Conservation (phyloP, 2,329 filamentous ascomycete genomes). For the Pseudogymnoascus pannorum region DNA sequence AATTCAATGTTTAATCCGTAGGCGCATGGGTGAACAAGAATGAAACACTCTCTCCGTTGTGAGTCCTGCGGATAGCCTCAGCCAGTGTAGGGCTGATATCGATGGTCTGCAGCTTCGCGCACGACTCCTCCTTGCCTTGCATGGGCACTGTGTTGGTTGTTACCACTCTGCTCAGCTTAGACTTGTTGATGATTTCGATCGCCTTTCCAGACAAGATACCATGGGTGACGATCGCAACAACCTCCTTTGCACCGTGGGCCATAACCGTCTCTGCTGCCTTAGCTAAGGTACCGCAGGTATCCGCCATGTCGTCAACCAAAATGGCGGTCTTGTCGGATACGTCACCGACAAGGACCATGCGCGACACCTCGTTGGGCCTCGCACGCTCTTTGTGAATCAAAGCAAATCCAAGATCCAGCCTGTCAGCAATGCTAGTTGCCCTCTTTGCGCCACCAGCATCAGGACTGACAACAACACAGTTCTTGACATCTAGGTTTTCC, state of each 20-base stretch:
- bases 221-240: constrained; percentile 92
- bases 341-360: constrained; percentile 94
- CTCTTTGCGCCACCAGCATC: constrained; percentile 93
- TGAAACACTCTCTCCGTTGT: constrained; percentile 60
- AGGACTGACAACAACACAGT: constrained; percentile 89
- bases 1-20: constrained; percentile 30
- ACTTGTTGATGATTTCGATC: constrained; percentile 71
- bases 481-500: constrained; percentile 71
- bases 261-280: constrained; percentile 89
- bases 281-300: constrained; percentile 81
- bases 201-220: constrained; percentile 85
- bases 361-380: constrained; percentile 81
- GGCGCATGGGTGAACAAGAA: constrained; percentile 64
- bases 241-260: constrained; percentile 76
- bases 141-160: constrained; percentile 86
- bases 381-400: constrained; percentile 96
- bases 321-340: constrained; percentile 89
- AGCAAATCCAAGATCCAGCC: constrained; percentile 82
- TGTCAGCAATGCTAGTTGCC: constrained; percentile 89
- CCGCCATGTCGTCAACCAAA: constrained; percentile 95
- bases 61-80: constrained; percentile 62
- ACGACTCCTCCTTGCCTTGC: constrained; percentile 70
- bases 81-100: constrained; percentile 80
- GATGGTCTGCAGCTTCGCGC: constrained; percentile 78
- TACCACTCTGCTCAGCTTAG: constrained; percentile 68